phyloP scores from a whole-genome alignment of 75 land plant species.

The Sequoia sempervirens region DNA sequence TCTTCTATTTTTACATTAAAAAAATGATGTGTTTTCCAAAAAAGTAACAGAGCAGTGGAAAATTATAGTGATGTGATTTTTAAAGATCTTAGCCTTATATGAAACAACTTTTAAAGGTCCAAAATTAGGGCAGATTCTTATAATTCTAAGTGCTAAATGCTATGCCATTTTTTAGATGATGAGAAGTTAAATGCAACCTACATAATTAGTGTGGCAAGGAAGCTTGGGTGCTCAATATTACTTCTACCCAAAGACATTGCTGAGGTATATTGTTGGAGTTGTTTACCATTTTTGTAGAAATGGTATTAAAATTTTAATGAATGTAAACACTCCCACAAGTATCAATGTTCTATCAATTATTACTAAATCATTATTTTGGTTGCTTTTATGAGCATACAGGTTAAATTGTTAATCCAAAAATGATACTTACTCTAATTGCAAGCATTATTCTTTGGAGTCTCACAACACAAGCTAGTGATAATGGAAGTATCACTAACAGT shows the following conservation, averaged over 20 bases:
- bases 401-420: constrained; percentile 62
- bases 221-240: constrained; percentile 95
- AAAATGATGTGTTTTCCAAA: no score
- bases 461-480: constrained; percentile 47
- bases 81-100: background rate
- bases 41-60: no score
- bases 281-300: background rate
- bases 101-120: background rate
- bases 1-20: no score
- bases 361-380: background rate
- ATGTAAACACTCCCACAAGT: background rate
- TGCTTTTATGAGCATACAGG: constrained; percentile 32
- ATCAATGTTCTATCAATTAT: background rate
- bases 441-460: constrained; percentile 95
- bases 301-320: constrained; percentile 5
- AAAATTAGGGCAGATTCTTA: background rate
- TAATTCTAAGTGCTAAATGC: background rate
- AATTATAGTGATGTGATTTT: no score
- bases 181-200: constrained; percentile 91
- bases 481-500: constrained; percentile 33
- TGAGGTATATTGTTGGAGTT: constrained; percentile 48
- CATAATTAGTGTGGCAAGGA: constrained; percentile 92
- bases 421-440: constrained; percentile 87
- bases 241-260: constrained; percentile 91
- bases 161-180: constrained; percentile 48